Conservation (phyloP, 208 protist genomes). For the Trypanosoma lewisi region DNA sequence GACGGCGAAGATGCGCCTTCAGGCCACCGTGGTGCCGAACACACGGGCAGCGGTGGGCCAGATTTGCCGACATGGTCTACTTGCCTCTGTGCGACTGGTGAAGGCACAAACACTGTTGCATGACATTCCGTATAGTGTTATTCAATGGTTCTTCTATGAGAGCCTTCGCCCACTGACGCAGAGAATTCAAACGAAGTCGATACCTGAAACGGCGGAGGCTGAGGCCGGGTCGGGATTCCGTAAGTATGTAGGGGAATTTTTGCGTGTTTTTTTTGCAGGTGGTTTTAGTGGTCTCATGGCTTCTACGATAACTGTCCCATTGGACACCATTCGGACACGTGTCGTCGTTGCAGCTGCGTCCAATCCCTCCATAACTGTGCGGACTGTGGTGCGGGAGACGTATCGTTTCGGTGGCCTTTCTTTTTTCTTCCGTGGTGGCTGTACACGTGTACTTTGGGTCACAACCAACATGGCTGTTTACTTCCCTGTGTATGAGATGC, state of each 20-base stretch:
- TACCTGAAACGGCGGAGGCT: background rate
- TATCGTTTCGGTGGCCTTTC: slow-evolving; percentile 49
- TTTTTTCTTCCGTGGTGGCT: slow-evolving; percentile 66
- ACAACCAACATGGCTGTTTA: slow-evolving; percentile 78
- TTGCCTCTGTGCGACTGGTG: slow-evolving; percentile 40
- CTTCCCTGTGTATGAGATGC: slow-evolving; percentile 71
- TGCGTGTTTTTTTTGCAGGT: slow-evolving; percentile 61
- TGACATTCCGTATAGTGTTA: slow-evolving; percentile 79
- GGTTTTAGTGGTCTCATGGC: slow-evolving; percentile 76
- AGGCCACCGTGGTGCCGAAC: slow-evolving; percentile 46
- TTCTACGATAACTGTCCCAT: slow-evolving; percentile 59
- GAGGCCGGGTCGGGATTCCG: background rate
- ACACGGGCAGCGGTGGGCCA: slow-evolving; percentile 46
- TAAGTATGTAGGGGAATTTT: slow-evolving; percentile 35
- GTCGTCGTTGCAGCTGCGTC: slow-evolving; percentile 47
- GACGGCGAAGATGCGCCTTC: slow-evolving; percentile 81
- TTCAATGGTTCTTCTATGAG: slow-evolving; percentile 81
- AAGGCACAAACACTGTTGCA: slow-evolving; percentile 73
- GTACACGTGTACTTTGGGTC: slow-evolving; percentile 76
- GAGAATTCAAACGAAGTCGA: slow-evolving; percentile 1
- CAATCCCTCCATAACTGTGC: slow-evolving; percentile 32
- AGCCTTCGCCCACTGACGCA: slow-evolving; percentile 56
- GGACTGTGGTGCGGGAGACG: slow-evolving; percentile 32
- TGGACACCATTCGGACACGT: slow-evolving; percentile 79
- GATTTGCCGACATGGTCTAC: slow-evolving; percentile 40